Conservation (phyloP, 305 asterid genomes). For the Fraxinus sp. region DNA sequence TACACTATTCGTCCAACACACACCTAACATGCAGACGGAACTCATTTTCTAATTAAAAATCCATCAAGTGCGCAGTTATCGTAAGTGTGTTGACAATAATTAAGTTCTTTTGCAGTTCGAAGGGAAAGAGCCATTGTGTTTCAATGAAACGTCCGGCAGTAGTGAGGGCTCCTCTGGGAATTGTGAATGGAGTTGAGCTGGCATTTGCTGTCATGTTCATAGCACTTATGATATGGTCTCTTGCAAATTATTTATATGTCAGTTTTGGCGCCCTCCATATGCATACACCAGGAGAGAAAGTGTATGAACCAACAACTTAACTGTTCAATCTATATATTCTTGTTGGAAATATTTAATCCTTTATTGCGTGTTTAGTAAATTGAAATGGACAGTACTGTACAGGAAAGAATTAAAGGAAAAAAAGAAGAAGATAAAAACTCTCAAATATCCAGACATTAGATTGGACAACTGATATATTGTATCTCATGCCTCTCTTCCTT, state of each 20-base stretch:
- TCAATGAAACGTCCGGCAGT: slow-evolving; percentile 43
- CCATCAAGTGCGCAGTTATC: not conserved
- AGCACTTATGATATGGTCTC: slow-evolving; percentile 58
- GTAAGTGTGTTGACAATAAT: not conserved
- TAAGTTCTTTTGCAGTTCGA: slow-evolving; percentile 22
- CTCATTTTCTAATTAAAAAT: not conserved
- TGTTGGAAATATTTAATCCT: not conserved
- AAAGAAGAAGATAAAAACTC: not conserved
- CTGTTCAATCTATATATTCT: not conserved
- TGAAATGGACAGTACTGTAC: not conserved
- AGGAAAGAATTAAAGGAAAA: not conserved
- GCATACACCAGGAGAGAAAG: slow-evolving; percentile 40
- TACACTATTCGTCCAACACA: not conserved
- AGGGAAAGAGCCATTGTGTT: slow-evolving; percentile 21
- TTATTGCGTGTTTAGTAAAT: not conserved
- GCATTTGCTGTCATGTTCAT: slow-evolving; percentile 49
- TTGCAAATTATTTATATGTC: slow-evolving; percentile 44
- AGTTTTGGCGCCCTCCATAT: slow-evolving; percentile 51
- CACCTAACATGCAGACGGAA: not conserved
- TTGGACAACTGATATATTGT: not conserved
- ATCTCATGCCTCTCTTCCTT: not conserved
- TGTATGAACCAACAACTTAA: slow-evolving; percentile 29
- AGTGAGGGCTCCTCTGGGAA: slow-evolving; percentile 56
- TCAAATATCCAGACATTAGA: not conserved
- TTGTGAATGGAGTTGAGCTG: slow-evolving; percentile 54